Evolutionary conservation across 306 rosid genomes (phyloP).

Genomic region (Oxytropis ochrocephala): DNA sequence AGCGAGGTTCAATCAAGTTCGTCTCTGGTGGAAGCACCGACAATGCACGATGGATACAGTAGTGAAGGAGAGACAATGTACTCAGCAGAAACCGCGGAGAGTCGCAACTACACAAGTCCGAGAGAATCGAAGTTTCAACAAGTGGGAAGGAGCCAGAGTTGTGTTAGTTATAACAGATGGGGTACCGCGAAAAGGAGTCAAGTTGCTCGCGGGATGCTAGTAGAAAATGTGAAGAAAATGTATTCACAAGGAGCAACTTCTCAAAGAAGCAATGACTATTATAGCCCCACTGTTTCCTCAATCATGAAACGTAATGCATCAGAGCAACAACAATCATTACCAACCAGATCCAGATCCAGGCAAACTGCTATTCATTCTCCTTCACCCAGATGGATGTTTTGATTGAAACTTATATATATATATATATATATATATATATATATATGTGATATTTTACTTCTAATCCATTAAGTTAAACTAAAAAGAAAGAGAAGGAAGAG

Average conservation of each 20-base stretch:
- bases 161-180: slow-evolving; percentile 82
- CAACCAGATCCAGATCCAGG: slow-evolving; percentile 54
- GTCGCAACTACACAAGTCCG: slow-evolving; percentile 78
- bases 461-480: background rate
- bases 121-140: slow-evolving; percentile 63
- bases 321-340: slow-evolving; percentile 46
- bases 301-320: slow-evolving; percentile 78
- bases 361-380: slow-evolving; percentile 81
- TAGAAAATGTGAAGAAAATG: slow-evolving; percentile 79
- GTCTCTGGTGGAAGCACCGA: slow-evolving; percentile 45
- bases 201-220: slow-evolving; percentile 44
- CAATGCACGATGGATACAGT: slow-evolving; percentile 62
- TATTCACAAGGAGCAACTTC: slow-evolving; percentile 88
- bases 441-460: background rate
- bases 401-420: slow-evolving; percentile 25
- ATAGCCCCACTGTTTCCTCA: slow-evolving; percentile 88
- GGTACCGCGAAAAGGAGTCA: slow-evolving; percentile 57
- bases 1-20: slow-evolving; percentile 83
- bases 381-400: slow-evolving; percentile 90
- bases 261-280: slow-evolving; percentile 88
- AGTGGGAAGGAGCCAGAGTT: slow-evolving; percentile 96
- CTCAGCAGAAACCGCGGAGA: slow-evolving; percentile 97
- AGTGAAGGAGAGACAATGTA: slow-evolving; percentile 98
- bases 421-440: background rate
- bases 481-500: slow-evolving; percentile 22